Evolutionary conservation across 805 yeast species (phyloP), one percentile per base, ranked within the genome.

Genomic region (Candida orba): DNA sequence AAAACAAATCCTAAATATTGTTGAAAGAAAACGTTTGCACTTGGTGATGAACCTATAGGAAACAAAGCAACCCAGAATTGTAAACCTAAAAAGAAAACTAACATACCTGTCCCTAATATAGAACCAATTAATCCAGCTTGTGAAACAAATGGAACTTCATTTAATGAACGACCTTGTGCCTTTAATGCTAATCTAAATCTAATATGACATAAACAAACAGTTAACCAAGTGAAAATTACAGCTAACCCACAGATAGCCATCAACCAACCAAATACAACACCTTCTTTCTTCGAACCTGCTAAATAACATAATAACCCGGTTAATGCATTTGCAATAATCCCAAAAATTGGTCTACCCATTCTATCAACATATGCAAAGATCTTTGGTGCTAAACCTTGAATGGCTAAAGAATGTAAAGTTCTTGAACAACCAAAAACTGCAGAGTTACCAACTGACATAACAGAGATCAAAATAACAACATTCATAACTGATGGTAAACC

Each of bases 381-480:
- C 12, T 47, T 41, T 40, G 78, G 79, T 15, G 77, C 76, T 49
- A 67, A 61, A 20, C 72, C 72, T 27, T 68, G 66, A 22, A 68
- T 64, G 9, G 76, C 67, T 39, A 74, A 62, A 1, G 76, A 67
- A 29, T 72, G 71, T 41, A 74, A 56, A 24, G 77, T 72, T 63
- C 81, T 67, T 7, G 80, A 73, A 25, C 77, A 68, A 9, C 78
- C 81, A 55, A 70, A 76, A n/a, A 75, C 76, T 0, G 79, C 73
- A 6, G 79, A 71, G 40, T 76, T 75, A 20, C 79, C 81, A 34
- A 68, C 71, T 18, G 71, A 66, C 43, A 68, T 52, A 25, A 69
- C 67, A 6, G 73, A 64, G 34, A 67, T 50, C 39, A 69, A 51
- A 37, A 69, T 68, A 8, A 68, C 71, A 29, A 58, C 61, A 42